Evolutionary conservation across 2,329 filamentous ascomycete species (phyloP), one percentile per base, ranked within the genome.

Genomic region (Trichoderma polysporum): DNA sequence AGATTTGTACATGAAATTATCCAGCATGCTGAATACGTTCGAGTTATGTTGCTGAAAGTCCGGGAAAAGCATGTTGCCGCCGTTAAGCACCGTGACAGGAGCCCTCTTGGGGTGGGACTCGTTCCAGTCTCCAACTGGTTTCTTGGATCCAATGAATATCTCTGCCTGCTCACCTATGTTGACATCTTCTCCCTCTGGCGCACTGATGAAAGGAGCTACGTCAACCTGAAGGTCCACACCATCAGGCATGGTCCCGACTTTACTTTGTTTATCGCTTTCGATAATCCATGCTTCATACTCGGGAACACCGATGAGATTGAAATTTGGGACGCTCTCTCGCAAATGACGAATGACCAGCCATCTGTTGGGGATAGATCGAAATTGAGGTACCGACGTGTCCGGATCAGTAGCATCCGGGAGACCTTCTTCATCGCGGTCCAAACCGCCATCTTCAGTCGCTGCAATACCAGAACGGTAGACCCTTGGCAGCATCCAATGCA

Each of bases 401-500:
- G 39, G 1, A 19, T 58, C 19, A 2, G 17, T 15, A 22, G 31
- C 31, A 33, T 33, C 31, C 31, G 31, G 31, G 31, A 33, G 31
- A 33, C 31, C 31, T 33, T 33, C 31, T 33, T 33, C 31, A 33
- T 33, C 31, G 31, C 31, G 31, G 9, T 33, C 31, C 31, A 33
- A 33, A 33, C 31, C 31, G 31, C 31, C 31, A 33, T 33, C 31
- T 33, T 33, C 31, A 33, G 31, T 33, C 31, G 31, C 31, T 33
- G 31, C 31, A 9, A 33, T 33, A 33, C 78, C 79, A 0, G 71
- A 57, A 4, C 80, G 73, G 68, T 81, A 83, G 15, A 71, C 29
- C 0, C 74, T 74, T 0, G 81, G 81, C 0, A 83, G 54, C 0
- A 67, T 76, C 81, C 81, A 83, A 65, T 81, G 79, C 0, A 83